Base-by-base conservation (phyloP, 176 grass and related monocot species). In the Sorghum bicolor region DNA sequence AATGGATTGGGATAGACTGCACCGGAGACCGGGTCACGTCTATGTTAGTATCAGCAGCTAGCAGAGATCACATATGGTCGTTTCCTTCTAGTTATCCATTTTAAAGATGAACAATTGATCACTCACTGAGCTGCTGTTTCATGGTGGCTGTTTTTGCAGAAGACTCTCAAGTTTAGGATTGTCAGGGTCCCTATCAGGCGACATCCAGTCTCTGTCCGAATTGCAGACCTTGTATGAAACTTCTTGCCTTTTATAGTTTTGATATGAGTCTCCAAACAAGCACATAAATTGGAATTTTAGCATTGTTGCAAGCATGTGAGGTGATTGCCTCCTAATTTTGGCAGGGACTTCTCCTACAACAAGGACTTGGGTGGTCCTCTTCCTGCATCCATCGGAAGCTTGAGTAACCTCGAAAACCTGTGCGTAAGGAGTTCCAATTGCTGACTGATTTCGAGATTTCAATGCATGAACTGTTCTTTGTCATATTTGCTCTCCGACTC, bases 301-400 rank as follows among this genome's bases (percentile, higher is more conserved):
- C 22, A 58, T 58, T 9, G 53, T 10, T 43, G 22, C 10, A 67
- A 31, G 24, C 16, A 85, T 40, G 10, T 70, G 31, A 85, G 6
- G 6, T 32, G 19, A 8, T 32, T 52, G 4, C 8, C 20, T 4
- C 7, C 22, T 44, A 14, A 3, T 29, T 82, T 71, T 37, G 15
- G 13, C 80, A 97, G 95, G 80, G 95, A 97, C 33, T 89, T 97
- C 13, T 97, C 95, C 60, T 90, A 94, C 66, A 97, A 97, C 80
- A 87, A 70, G 31, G 72, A 88, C 8, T 71, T 97, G 82, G 68
- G 60, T 55, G 92, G 95, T 22, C 19, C 72, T 14, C 15, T 97
- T 61, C 90, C 95, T 64, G 20, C 86, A 79, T 24, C 90, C 39
- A 93, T 94, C 48, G 92, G 92, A 90, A 82, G 43, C 15, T 86